These are phyloP conservation scores for Acorus calamus DNA, from an alignment of 106 monocot species.

Conservation along the genomic window DNA sequence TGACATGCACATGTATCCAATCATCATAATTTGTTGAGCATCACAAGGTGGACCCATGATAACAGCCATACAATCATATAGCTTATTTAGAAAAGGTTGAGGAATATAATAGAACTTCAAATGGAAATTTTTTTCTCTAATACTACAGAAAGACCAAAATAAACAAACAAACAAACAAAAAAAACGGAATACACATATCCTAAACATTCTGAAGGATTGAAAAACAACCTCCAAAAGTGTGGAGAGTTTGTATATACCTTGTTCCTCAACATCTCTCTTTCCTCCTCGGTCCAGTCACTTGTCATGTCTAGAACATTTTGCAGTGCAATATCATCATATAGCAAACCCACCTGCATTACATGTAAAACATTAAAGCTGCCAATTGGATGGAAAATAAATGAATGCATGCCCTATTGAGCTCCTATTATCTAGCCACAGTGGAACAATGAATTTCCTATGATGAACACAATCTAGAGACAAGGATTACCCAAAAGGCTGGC, in stretches of 20 bases:
- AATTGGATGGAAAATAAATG: neutral
- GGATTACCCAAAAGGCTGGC: conserved; percentile 90
- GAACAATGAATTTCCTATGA: no score
- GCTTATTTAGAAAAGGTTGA: no score
- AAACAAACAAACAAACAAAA: neutral
- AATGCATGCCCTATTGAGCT: neutral
- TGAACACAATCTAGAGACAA: neutral
- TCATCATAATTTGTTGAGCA: no score
- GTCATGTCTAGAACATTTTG: conserved; percentile 81
- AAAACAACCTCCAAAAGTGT: no score
- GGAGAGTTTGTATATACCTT: conserved; percentile 36
- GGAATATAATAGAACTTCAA: no score
- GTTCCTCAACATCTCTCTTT: conserved; percentile 77
- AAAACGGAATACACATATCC: neutral
- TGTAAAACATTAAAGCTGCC: neutral
- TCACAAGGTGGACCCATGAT: no score
- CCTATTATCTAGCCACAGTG: no score
- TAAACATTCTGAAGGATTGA: no score
- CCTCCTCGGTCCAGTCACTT: conserved; percentile 92
- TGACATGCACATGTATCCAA: no score
- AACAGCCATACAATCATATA: no score
- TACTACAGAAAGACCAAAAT: neutral
- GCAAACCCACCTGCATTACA: conserved; percentile 62
- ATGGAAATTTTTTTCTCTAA: no score
- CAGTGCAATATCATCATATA: conserved; percentile 87